Base-by-base conservation (phyloP, 495 filamentous ascomycete genomes). In the Beverwykella pulmonaria region DNA sequence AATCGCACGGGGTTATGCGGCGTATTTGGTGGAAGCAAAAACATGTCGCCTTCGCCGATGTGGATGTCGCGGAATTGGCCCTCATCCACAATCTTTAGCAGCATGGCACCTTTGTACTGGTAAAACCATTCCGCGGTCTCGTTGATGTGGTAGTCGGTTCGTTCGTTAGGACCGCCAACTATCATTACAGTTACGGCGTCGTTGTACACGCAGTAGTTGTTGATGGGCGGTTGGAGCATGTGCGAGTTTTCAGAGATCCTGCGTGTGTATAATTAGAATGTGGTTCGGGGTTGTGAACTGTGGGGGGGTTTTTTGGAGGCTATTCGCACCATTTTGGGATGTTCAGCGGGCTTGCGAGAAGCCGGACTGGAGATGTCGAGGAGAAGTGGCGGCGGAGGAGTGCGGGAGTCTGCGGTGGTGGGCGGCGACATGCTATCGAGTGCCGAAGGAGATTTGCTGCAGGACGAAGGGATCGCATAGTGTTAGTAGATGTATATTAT, bases 61-160 rank as follows among this genome's bases (percentile, higher is more conserved):
- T 88, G 82, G 59, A 98, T 88, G 76, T 98, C 94, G 59, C 85
- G 82, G 78, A 96, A 96, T 1, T 73, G 71, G 12, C 78, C 75
- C 26, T 80, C 81, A 10, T 89, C 86, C 32, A 98, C 92, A 1
- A 94, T 91, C 73, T 95, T 96, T 53, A 98, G 87, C 20, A 97
- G 81, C 94, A 98, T 97, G 26, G 85, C 85, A 53, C 94, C 94
- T 61, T 86, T 85, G 81, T 97, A 90, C 75, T 97, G 93, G 82
- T 95, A 98, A 84, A 98, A 98, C 86, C 92, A 98, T 73, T 98
- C 94, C 7, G 94, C 87, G 0, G 94, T 98, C 55, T 87, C 80
- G 81, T 98, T 98, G 82, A 98, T 96, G 82, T 98, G 94, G 81
- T 96, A 98, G 82, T 98, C 95, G 54, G 92, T 96, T 66, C 94